A percentile compares a stretch with the other conserved stretches of the same genome.
Conservation (phyloP, 2,329 filamentous ascomycete species). For the Xylaria hypoxylon region DNA sequence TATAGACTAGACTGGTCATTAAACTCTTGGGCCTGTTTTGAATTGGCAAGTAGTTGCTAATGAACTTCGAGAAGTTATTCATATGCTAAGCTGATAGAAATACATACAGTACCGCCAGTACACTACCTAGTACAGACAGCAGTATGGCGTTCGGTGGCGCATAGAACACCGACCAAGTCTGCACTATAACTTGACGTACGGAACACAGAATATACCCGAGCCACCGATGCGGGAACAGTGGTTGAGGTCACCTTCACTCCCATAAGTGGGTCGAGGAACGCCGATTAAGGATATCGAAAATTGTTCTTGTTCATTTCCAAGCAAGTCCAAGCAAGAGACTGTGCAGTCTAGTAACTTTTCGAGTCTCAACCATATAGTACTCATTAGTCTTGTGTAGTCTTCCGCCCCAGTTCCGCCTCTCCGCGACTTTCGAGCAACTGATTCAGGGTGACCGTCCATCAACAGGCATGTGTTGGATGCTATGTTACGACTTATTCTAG, state of each 20-base stretch:
- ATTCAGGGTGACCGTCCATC: constrained; percentile 5
- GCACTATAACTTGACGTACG: neutral
- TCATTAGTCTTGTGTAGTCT: neutral
- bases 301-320: neutral
- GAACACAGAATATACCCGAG: constrained; percentile 10
- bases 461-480: neutral
- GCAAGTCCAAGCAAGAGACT: neutral
- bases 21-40: neutral
- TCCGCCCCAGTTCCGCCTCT: neutral
- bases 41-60: neutral
- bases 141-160: neutral
- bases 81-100: neutral
- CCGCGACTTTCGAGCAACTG: neutral
- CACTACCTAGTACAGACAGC: neutral
- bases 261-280: neutral
- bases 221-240: constrained; percentile 3
- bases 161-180: neutral
- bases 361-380: neutral
- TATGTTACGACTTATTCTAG: neutral
- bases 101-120: too few relatives aligned
- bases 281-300: neutral
- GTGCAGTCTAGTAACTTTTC: neutral
- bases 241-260: constrained; percentile 11
- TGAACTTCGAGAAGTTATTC: neutral
- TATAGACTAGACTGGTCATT: neutral